phyloP scores from a whole-genome alignment of 2,329 filamentous ascomycete species.

The Chaetothyriales sp. region DNA sequence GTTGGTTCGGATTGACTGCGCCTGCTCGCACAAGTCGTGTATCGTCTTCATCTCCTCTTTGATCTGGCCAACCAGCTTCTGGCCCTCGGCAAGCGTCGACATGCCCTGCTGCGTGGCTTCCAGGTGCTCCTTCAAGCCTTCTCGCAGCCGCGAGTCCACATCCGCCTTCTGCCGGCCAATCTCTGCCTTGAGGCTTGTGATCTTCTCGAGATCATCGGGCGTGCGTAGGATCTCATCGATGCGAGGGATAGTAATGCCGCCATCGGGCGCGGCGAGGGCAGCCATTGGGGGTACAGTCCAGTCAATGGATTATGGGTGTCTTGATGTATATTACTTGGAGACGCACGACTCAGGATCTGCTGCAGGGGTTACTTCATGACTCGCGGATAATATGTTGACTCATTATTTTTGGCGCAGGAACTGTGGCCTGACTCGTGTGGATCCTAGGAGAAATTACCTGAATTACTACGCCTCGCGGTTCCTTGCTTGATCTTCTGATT shows the following conservation, averaged over 20 bases:
- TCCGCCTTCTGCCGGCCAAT: conserved; percentile 87
- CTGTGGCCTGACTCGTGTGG: too few relatives aligned
- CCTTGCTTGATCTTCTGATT: too few relatives aligned
- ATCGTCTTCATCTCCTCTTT: conserved; percentile 99
- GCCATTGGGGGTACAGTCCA: conserved; percentile 21
- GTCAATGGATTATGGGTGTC: neutral
- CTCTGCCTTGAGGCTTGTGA: conserved; percentile 73
- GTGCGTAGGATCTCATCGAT: conserved; percentile 86
- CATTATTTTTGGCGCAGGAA: too few relatives aligned
- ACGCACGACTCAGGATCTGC: too few relatives aligned
- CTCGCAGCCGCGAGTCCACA: conserved; percentile 78
- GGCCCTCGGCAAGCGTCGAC: conserved; percentile 71
- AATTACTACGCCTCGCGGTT: too few relatives aligned
- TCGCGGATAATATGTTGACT: too few relatives aligned
- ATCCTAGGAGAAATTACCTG: too few relatives aligned
- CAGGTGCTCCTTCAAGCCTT: conserved; percentile 78
- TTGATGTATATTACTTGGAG: too few relatives aligned
- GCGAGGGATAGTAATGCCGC: conserved; percentile 52
- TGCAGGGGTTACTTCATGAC: too few relatives aligned
- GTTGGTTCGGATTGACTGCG: conserved; percentile 92
- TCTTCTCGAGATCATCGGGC: conserved; percentile 95
- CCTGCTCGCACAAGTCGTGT: conserved; percentile 90
- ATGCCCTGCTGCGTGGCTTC: conserved; percentile 91
- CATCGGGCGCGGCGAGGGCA: conserved; percentile 32
- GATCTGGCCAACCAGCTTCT: conserved; percentile 80